Percentiles rank a stretch among this genome's conserved stretches.
These are phyloP conservation scores for Orbilia quercus DNA, from an alignment of 2,329 filamentous ascomycete genomes.

Conservation along the genomic window DNA sequence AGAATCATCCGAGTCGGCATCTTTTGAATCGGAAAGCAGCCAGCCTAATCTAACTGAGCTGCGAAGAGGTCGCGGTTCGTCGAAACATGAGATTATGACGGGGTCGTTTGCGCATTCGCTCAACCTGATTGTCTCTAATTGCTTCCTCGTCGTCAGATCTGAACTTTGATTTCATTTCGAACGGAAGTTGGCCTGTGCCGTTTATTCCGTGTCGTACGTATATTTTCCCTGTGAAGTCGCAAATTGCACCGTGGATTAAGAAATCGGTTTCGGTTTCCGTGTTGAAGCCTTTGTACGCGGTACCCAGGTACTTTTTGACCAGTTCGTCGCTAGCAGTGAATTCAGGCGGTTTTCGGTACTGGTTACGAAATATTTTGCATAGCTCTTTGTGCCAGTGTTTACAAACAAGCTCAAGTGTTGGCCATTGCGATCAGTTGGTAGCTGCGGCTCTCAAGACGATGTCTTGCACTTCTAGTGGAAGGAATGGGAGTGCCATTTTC, in stretches of 20 bases:
- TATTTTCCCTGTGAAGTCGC: not conserved
- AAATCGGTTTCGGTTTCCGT: slow-evolving; percentile 5
- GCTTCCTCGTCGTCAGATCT: not conserved
- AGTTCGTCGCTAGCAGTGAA: not conserved
- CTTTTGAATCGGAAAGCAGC: slow-evolving; percentile 7
- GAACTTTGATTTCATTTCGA: not conserved
- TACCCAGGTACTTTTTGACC: slow-evolving; percentile 15
- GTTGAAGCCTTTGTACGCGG: not conserved
- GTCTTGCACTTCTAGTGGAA: slow-evolving; percentile 25
- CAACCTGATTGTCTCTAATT: slow-evolving; percentile 7
- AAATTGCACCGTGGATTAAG: slow-evolving; percentile 25
- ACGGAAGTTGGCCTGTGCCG: not conserved
- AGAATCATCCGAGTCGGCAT: too few relatives aligned
- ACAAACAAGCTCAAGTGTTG: slow-evolving; percentile 18
- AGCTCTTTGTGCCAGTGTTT: slow-evolving; percentile 11
- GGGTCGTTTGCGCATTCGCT: slow-evolving; percentile 20
- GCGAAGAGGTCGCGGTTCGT: not conserved
- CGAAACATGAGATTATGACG: slow-evolving; percentile 4
- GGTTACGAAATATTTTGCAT: not conserved
- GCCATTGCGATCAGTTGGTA: slow-evolving; percentile 14
- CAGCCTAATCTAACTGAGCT: slow-evolving; percentile 22
- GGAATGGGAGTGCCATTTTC: not conserved
- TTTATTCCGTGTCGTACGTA: not conserved
- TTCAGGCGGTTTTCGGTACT: slow-evolving; percentile 4
- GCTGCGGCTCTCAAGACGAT: slow-evolving; percentile 25